Evolutionary conservation across 495 filamentous ascomycete genomes (phyloP).

Genomic region (Aspergillus biplanus): DNA sequence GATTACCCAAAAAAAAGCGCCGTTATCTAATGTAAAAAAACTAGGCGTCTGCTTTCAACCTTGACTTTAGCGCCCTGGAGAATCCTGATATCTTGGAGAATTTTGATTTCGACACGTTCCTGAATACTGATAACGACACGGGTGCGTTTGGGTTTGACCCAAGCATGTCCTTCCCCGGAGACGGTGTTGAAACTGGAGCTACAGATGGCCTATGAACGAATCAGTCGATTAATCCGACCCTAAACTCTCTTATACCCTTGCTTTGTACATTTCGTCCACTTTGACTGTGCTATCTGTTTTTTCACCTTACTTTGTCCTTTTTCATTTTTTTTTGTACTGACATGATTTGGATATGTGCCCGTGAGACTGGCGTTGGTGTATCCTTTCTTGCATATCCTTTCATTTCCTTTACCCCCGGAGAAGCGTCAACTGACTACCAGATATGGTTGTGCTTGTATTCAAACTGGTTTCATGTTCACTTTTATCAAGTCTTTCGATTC

Average conservation of each 20-base stretch:
- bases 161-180: slow-evolving; percentile 44
- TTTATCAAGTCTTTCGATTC: slow-evolving; percentile 25
- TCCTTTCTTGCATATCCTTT: slow-evolving; percentile 38
- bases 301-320: slow-evolving; percentile 27
- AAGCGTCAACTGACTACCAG: slow-evolving; percentile 14
- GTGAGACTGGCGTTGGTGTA: slow-evolving; percentile 51
- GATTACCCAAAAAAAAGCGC: slow-evolving; percentile 25
- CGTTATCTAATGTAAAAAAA: slow-evolving; percentile 22
- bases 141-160: slow-evolving; percentile 58
- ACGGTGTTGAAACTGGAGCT: slow-evolving; percentile 57
- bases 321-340: slow-evolving; percentile 27
- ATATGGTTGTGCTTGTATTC: slow-evolving; percentile 35
- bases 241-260: slow-evolving; percentile 52
- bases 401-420: slow-evolving; percentile 22
- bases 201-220: slow-evolving; percentile 49
- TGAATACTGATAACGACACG: slow-evolving; percentile 63
- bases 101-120: slow-evolving; percentile 96
- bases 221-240: slow-evolving; percentile 44
- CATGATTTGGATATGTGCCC: slow-evolving; percentile 39
- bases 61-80: slow-evolving; percentile 66
- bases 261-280: slow-evolving; percentile 45
- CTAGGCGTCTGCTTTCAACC: slow-evolving; percentile 45
- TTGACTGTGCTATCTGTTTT: slow-evolving; percentile 29
- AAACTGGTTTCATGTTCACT: slow-evolving; percentile 37
- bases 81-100: slow-evolving; percentile 78